Evolutionary conservation across 139 green algal species (phyloP).

Genomic region (Tetratostichococcus sp.): DNA sequence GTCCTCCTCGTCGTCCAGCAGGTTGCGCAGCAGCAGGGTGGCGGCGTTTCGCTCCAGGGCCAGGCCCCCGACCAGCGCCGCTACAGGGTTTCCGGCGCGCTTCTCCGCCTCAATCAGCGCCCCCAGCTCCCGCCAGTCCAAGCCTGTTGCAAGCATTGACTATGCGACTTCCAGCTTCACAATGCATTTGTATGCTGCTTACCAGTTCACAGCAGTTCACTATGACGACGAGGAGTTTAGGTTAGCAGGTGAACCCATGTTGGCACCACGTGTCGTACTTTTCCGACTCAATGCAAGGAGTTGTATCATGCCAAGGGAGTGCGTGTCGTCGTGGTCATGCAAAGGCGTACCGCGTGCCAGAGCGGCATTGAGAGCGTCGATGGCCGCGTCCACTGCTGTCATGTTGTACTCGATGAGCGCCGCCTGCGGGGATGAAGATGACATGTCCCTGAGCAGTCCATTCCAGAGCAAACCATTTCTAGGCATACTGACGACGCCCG

Average conservation of each 20-base stretch:
- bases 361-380: constrained; percentile 76
- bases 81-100: constrained; percentile 87
- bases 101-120: constrained; percentile 70
- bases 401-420: constrained; percentile 85
- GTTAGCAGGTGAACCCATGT: no score
- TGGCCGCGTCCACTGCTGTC: constrained; percentile 76
- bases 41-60: constrained; percentile 72
- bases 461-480: no score
- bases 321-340: constrained; percentile 42
- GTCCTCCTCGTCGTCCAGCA: constrained; percentile 65
- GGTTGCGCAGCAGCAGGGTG: constrained; percentile 77
- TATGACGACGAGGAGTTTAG: no score
- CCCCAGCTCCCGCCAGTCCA: constrained; percentile 81
- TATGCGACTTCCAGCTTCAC: no score
- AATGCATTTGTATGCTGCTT: no score
- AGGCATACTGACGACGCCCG: no score
- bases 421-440: no score
- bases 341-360: constrained; percentile 61
- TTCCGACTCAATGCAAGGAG: no score
- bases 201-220: no score
- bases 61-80: constrained; percentile 67
- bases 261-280: no score
- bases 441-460: no score
- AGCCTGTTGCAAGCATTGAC: neutral
- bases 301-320: no score